Evolutionary conservation across 805 yeast species (phyloP).

Genomic region (Diddensiella santjacobensis): DNA sequence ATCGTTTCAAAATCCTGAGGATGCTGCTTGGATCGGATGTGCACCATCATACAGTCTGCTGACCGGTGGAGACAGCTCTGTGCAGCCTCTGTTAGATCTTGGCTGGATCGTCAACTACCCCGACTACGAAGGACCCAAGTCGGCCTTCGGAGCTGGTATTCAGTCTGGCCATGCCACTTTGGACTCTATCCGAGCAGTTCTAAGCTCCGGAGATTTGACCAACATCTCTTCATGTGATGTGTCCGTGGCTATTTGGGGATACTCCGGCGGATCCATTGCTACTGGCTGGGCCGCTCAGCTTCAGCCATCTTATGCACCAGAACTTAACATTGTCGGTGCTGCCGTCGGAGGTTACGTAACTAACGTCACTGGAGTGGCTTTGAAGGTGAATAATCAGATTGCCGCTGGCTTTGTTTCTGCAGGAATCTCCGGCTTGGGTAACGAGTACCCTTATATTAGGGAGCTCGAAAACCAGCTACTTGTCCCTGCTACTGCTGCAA

Average conservation of each 20-base stretch:
- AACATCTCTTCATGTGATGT: conserved; percentile 34
- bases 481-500: conserved; percentile 4
- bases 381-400: conserved; percentile 17
- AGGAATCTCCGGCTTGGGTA: conserved; percentile 25
- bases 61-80: conserved; percentile 11
- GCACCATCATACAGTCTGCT: conserved; percentile 28
- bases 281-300: conserved; percentile 50
- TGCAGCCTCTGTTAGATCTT: conserved; percentile 16
- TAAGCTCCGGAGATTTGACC: conserved; percentile 14
- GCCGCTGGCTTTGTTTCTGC: conserved; percentile 26
- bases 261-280: conserved; percentile 66
- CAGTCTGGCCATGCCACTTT: conserved; percentile 27
- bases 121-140: conserved; percentile 31
- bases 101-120: conserved; percentile 24
- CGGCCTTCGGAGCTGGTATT: conserved; percentile 29
- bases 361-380: conserved; percentile 21
- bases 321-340: conserved; percentile 25
- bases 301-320: conserved; percentile 27
- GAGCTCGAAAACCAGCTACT: conserved; percentile 9
- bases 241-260: conserved; percentile 78
- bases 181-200: conserved; percentile 29
- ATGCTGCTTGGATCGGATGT: conserved; percentile 26
- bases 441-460: conserved; percentile 22
- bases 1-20: conserved; percentile 31
- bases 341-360: conserved; percentile 30